Base-by-base conservation (phyloP, 257 asterid species). In the Ligustrum vulgare region DNA sequence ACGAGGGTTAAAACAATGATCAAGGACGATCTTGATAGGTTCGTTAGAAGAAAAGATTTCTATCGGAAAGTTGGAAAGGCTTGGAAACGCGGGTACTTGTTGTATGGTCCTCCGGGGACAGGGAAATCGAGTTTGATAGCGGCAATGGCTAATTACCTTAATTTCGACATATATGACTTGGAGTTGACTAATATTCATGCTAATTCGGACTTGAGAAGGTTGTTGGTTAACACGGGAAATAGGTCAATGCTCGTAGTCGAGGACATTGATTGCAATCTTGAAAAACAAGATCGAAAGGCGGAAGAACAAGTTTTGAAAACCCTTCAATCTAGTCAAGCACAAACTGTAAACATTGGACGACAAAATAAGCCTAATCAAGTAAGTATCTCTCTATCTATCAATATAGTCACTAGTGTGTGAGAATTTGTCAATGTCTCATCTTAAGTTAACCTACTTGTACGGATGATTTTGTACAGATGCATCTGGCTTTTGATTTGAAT, bases 121-220 rank as follows among this genome's bases (percentile, higher is more conserved):
- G 89, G 91, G 47, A 87, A 87, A 32, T 85, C 91, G 9, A 87
- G 91, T 64, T 66, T 87, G 81, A 80, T 85, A 1, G 91, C 88
- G 4, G 89, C 91, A 2, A 87, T 87, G 88, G 91, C 91, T 3
- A 87, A 87, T 76, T 72, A 85, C 51, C 81, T 87, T 1, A 83
- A 83, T 3, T 87, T 87, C 36, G 91, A 87, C 56, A 80, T 87
- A 0, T 87, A 87, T 74, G 91, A 87, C 36, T 60, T 87, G 85
- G 91, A 87, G 78, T 32, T 87, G 28, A 75, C 82, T 8, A 85
- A 64, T 66, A 78, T 85, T 51, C 76, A 32, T 8, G 69, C 76
- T 58, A 80, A 87, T 36, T 77, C 85, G 8, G 86, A 85, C 18
- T 74, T 85, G 32, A 85, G 87, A 74, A 78, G 80, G 11, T 63